Evolutionary conservation across 169 alveolate species (phyloP).

Genomic region (Cryptosporidium parvum): DNA sequence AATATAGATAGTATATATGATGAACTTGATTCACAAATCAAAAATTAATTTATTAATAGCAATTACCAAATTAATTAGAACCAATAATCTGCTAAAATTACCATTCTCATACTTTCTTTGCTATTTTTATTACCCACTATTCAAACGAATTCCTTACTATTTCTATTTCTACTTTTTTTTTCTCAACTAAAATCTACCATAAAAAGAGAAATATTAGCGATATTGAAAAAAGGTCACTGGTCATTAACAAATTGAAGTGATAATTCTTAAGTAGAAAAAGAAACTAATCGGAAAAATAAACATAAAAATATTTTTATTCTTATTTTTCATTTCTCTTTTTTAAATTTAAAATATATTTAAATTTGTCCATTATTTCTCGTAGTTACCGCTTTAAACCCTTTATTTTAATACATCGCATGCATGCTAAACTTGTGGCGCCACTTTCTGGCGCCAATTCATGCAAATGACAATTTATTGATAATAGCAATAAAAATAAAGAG

Average conservation of each 20-base stretch:
- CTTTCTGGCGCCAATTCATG: slow-evolving; percentile 3
- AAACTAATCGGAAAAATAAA: no score
- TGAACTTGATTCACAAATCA: slow-evolving; percentile 29
- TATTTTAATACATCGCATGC: slow-evolving; percentile 23
- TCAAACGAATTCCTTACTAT: no score
- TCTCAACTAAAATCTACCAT: no score
- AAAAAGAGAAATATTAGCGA: no score
- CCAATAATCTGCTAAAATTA: background rate
- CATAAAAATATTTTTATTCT: no score
- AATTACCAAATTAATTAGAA: background rate
- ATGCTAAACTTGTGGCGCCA: background rate
- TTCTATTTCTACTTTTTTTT: no score
- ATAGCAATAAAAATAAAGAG: background rate
- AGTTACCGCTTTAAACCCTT: slow-evolving; percentile 19
- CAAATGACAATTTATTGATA: slow-evolving; percentile 12
- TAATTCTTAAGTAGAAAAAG: no score
- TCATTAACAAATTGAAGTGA: no score
- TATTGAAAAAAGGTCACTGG: no score
- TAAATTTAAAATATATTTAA: no score
- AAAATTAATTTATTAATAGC: background rate
- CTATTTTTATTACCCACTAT: no score
- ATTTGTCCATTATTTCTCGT: background rate
- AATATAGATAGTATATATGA: slow-evolving; percentile 40
- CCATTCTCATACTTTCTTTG: background rate
- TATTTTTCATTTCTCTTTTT: no score